Evolutionary conservation across 192 early-diverging fungal species (phyloP).

Genomic region (Rhizoclosmatium sp.): DNA sequence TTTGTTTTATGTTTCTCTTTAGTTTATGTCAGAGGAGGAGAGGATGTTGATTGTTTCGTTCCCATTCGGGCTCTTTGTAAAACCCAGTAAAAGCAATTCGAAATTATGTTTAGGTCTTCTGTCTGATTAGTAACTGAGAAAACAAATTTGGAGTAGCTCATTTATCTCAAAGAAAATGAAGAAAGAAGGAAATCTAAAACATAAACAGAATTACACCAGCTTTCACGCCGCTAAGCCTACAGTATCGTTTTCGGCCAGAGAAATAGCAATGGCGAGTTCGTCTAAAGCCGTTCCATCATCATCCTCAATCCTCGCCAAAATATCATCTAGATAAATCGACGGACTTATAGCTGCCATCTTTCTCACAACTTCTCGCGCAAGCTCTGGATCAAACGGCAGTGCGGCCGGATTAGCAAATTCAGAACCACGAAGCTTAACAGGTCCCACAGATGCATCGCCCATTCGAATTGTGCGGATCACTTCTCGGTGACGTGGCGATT

Average conservation of each 20-base stretch:
- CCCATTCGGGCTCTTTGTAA: not conserved
- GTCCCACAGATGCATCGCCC: slow-evolving; percentile 2
- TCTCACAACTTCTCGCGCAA: slow-evolving; percentile 48
- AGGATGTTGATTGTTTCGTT: not conserved
- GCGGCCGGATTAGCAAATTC: not conserved
- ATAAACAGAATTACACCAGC: too few species aligned
- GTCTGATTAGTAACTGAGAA: too few species aligned
- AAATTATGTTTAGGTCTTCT: too few species aligned
- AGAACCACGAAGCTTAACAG: not conserved
- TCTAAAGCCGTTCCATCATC: slow-evolving; percentile 52
- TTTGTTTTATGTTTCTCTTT: not conserved
- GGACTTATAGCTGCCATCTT: slow-evolving; percentile 56
- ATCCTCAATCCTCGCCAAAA: slow-evolving; percentile 53
- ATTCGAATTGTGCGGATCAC: slow-evolving; percentile 48
- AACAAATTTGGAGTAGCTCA: too few species aligned
- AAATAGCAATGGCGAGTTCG: slow-evolving; percentile 53
- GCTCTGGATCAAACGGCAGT: slow-evolving; percentile 37
- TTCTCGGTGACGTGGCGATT: slow-evolving; percentile 52
- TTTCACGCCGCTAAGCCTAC: slow-evolving; percentile 37
- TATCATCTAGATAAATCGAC: slow-evolving; percentile 56
- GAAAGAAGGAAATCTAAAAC: too few species aligned
- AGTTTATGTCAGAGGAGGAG: not conserved
- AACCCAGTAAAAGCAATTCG: not conserved
- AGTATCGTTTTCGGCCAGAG: slow-evolving; percentile 53
- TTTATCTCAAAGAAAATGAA: too few species aligned